Base-by-base conservation (phyloP, 2,329 filamentous ascomycete genomes). In the Neofusicoccum laricinum region DNA sequence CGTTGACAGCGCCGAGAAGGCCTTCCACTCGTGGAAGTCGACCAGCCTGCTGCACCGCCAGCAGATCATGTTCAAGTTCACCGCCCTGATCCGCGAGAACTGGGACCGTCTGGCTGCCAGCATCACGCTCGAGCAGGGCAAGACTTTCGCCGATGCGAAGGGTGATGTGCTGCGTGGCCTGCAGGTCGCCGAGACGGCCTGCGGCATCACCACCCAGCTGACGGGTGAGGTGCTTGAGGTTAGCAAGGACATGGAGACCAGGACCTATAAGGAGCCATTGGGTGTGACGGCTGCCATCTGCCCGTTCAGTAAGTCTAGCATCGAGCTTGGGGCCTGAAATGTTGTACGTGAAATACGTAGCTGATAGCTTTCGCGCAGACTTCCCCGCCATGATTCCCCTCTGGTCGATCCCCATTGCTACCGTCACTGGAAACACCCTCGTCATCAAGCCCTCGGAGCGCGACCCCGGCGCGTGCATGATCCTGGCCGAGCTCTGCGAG, bases 361-460 rank as follows among this genome's bases (percentile, higher is more conserved):
- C 21, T 49, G n/a, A 45, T 12, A 10, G 15, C 15, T 57, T 11
- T 17, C 14, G 1, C 10, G 32, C 66, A 91, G 89, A 95, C 82
- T 95, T 95, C 80, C 91, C 91, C 48, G 91, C 91, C 71, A 96
- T 96, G 91, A 95, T 96, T 76, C 92, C 91, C 3, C 84, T 96
- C n/a, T 96, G 91, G 91, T 92, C 86, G 66, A 93, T 96, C 67
- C 92, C 91, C 43, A 90, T 95, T 70, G 91, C 91, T 51, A 91
- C 91, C 48, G 86, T 93, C 32, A 92, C 90, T 17, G 91, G 91
- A 61, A 96, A 96, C 82, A 93, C 90, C 14, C 82, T 93, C 65
- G 86, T 96, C 69, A 82, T 96, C 70, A 96, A 96, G 84, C 91
- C 91, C 10, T 94, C 91, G 1, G 91, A 96, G 81, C 87, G 91